Base-by-base conservation (phyloP, 768 basidiomycete species). In the Mycena albidolilacea region DNA sequence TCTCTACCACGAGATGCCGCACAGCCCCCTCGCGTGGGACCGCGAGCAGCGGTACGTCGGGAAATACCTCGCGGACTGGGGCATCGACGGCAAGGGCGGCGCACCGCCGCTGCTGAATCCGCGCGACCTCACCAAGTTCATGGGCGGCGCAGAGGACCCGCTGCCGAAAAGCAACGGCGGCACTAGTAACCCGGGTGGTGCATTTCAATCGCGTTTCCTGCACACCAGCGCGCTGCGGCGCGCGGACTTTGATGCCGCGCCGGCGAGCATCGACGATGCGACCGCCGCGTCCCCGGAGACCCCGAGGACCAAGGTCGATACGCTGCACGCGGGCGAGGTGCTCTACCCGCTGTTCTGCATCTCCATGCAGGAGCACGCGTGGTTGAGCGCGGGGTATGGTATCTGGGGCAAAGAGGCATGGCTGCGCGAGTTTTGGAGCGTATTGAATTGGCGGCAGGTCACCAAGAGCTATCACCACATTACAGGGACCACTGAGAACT, bases 341-440 rank as follows among this genome's bases (percentile, higher is more conserved):
- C 81, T 97, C 50, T 91, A 86, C 79, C 96, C 96, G 23, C 80
- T 97, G 67, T 91, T 95, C 80, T 94, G 93, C 73, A 79, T 96
- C 63, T 91, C 91, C 54, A 89, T 95, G 6, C 89, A 96, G 76
- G 95, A 96, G 81, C 96, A 95, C 76, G 92, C 93, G 37, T 97
- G 95, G 95, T 86, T 97, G 78, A 86, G 87, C 61, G 92, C 93
- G 23, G 94, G 93, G 48, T 96, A 93, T 75, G 96, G 96, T 6
- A 89, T 97, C 6, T 96, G 95, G 94, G 96, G 96, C 35, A 94
- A 95, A 82, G 95, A 97, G 80, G 88, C 88, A 76, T 97, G 95
- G 87, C 79, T 97, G 79, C 89, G 87, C 77, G 88, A 91, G 79
- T 96, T 97, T 83, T 97, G 95, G 95, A 86, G 84, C 11, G 93